Percentiles rank a stretch among this genome's conserved stretches.
These are phyloP conservation scores for Priceomyces medius DNA, from an alignment of 805 yeast species.

Conservation along the genomic window DNA sequence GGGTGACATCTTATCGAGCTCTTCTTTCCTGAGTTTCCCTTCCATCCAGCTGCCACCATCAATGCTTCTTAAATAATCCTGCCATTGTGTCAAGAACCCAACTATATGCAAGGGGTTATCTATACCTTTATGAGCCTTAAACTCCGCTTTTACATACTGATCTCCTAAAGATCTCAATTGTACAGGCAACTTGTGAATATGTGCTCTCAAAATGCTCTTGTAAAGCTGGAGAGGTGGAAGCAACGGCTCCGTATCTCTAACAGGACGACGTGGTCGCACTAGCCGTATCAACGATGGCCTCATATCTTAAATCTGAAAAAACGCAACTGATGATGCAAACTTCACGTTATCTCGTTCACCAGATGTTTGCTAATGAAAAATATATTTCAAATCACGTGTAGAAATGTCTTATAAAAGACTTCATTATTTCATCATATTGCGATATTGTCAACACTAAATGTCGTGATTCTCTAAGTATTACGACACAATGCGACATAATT, in stretches of 20 bases:
- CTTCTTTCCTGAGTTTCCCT: conserved; percentile 54
- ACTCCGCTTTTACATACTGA: conserved; percentile 84
- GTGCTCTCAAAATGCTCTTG: conserved; percentile 80
- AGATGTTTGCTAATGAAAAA: too few relatives aligned
- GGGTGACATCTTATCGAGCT: conserved; percentile 80
- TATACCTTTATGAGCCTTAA: conserved; percentile 73
- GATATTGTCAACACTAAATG: too few relatives aligned
- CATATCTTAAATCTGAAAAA: conserved; percentile 21
- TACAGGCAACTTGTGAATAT: conserved; percentile 57
- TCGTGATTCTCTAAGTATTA: too few relatives aligned
- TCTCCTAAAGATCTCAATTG: conserved; percentile 82
- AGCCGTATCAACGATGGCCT: conserved; percentile 36
- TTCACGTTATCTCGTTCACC: too few relatives aligned
- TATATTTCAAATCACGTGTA: too few relatives aligned
- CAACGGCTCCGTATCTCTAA: conserved; percentile 44
- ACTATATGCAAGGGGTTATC: conserved; percentile 93
- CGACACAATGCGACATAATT: too few relatives aligned
- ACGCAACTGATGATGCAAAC: not conserved
- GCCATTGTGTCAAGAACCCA: conserved; percentile 95
- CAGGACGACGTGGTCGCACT: conserved; percentile 43
- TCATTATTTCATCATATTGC: too few relatives aligned
- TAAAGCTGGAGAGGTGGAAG: conserved; percentile 82
- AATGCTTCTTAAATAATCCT: conserved; percentile 66
- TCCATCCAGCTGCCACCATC: conserved; percentile 46
- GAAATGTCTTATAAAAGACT: too few relatives aligned